Evolutionary conservation across 345 rosid genomes (phyloP).

Genomic region (Litchi chinensis): DNA sequence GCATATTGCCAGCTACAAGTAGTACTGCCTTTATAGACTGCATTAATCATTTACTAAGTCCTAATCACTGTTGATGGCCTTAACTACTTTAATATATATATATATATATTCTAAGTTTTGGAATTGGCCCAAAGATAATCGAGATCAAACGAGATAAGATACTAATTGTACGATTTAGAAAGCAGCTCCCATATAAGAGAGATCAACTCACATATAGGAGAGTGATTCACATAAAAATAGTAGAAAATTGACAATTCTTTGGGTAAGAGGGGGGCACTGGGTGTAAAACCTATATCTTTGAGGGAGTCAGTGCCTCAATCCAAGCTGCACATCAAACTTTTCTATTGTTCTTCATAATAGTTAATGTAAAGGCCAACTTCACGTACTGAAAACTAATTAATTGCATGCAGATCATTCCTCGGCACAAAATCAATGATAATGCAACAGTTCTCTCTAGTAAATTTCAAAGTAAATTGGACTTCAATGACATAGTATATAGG

Average conservation of each 20-base stretch:
- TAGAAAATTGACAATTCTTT: no score
- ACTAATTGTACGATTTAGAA: no score
- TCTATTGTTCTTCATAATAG: not conserved
- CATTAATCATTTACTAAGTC: not conserved
- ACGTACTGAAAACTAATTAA: constrained; percentile 2
- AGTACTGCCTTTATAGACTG: not conserved
- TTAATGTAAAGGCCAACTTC: not conserved
- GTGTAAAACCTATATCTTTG: no score
- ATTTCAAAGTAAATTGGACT: not conserved
- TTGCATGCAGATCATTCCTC: constrained; percentile 11
- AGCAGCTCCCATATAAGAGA: no score
- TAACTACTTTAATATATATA: not conserved
- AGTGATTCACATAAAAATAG: no score
- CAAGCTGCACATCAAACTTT: not conserved
- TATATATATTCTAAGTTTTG: no score
- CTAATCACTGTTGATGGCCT: not conserved
- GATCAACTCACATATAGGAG: no score
- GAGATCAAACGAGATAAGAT: no score
- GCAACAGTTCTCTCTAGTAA: not conserved
- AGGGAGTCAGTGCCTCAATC: no score
- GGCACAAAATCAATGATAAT: not conserved
- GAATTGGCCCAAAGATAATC: no score
- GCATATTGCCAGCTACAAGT: not conserved
- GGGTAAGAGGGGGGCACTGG: no score
- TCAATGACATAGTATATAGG: not conserved